These are phyloP conservation scores for Talaromyces albobiverticillius DNA, from an alignment of 2,329 filamentous ascomycete genomes.

Conservation along the genomic window DNA sequence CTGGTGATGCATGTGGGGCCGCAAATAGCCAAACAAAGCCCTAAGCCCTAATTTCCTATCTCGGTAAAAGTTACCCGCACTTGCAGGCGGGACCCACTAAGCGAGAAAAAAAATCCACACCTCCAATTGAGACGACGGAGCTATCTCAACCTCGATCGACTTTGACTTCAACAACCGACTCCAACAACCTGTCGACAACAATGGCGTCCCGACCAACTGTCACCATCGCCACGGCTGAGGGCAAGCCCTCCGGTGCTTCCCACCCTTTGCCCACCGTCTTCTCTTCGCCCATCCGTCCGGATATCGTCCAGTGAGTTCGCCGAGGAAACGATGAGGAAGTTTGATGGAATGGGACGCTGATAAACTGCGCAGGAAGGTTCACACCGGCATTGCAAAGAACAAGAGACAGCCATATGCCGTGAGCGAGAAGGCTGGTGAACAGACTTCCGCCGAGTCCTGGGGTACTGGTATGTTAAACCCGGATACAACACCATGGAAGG, in stretches of 20 bases:
- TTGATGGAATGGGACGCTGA: slow-evolving; percentile 30
- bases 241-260: slow-evolving; percentile 83
- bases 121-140: slow-evolving; percentile 13
- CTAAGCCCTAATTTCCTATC: slow-evolving; percentile 15
- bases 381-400: slow-evolving; percentile 99
- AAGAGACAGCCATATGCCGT: slow-evolving; percentile 99
- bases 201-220: slow-evolving; percentile 98
- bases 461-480: slow-evolving; percentile 88
- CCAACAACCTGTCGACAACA: slow-evolving; percentile 48
- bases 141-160: slow-evolving; percentile 27
- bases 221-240: slow-evolving; percentile 94
- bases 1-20: not conserved
- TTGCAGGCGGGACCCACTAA: slow-evolving; percentile 26
- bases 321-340: not conserved
- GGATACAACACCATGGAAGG: too few relatives aligned
- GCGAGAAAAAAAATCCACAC: slow-evolving; percentile 43
- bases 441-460: slow-evolving; percentile 99
- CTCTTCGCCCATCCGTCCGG: slow-evolving; percentile 92
- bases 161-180: slow-evolving; percentile 35
- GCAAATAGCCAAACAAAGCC: not conserved
- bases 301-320: slow-evolving; percentile 87
- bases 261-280: slow-evolving; percentile 96
- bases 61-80: slow-evolving; percentile 8
- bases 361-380: slow-evolving; percentile 60
- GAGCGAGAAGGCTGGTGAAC: slow-evolving; percentile 99